Percentiles rank a stretch among this genome's conserved stretches.
Conservation (phyloP, 805 yeast species). For the Candida railenensis region DNA sequence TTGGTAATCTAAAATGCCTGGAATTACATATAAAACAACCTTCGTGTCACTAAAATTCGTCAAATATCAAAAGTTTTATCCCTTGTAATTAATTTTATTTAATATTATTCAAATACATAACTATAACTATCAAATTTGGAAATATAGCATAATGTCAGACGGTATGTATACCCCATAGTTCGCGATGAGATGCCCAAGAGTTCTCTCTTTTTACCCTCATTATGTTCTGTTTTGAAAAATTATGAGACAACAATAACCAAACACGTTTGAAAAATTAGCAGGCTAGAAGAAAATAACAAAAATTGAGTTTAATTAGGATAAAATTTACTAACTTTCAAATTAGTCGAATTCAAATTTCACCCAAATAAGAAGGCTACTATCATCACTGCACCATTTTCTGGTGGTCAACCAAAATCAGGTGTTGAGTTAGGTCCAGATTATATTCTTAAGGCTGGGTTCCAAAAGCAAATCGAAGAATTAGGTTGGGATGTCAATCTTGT, state of each 20-base stretch:
- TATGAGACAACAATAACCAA: background rate
- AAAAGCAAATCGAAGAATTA: conserved; percentile 56
- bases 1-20: background rate
- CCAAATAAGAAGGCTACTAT: conserved; percentile 60
- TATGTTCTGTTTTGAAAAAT: too few relatives aligned
- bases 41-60: background rate
- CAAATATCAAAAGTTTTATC: background rate
- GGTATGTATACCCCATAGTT: conserved; percentile 1
- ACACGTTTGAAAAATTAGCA: background rate
- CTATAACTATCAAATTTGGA: background rate
- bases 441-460: conserved; percentile 70
- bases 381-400: conserved; percentile 88
- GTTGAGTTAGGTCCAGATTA: conserved; percentile 93
- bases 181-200: background rate
- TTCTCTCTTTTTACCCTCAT: too few relatives aligned
- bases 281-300: background rate
- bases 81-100: background rate
- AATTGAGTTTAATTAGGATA: background rate
- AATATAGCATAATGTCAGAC: conserved; percentile 7
- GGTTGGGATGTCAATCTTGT: conserved; percentile 67
- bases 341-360: conserved; percentile 52
- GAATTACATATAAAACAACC: background rate
- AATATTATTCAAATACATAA: background rate
- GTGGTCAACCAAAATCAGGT: conserved; percentile 93
- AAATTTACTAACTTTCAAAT: background rate